Evolutionary conservation across 2,329 filamentous ascomycete species (phyloP).

Genomic region (Bisporella sp.): DNA sequence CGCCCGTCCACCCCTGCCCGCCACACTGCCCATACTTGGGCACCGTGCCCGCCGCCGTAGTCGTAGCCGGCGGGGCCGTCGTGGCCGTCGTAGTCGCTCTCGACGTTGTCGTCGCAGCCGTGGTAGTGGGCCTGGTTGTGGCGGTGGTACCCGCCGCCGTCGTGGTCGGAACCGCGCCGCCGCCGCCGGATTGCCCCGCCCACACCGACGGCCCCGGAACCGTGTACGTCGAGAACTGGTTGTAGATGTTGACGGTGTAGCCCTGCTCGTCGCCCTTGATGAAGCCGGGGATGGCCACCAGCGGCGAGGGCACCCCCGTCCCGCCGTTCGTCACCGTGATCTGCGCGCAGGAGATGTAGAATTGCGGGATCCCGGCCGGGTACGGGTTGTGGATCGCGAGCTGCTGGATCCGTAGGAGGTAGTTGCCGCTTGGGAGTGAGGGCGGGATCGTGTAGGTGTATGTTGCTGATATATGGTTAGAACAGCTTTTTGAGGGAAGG

Average conservation of each 20-base stretch:
- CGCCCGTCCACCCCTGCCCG: neutral
- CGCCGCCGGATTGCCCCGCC: conserved; percentile 9
- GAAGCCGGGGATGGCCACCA: conserved; percentile 23
- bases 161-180: neutral
- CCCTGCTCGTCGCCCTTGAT: conserved; percentile 8
- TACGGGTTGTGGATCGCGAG: conserved; percentile 25
- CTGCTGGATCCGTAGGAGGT: conserved; percentile 24
- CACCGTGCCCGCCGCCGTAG: neutral
- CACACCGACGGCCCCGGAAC: conserved; percentile 23
- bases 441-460: conserved; percentile 23
- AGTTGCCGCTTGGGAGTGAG: conserved; percentile 21
- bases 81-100: neutral
- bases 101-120: neutral
- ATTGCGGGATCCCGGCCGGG: conserved; percentile 22
- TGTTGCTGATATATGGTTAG: conserved; percentile 3
- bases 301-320: conserved; percentile 18
- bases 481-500: conserved; percentile 7
- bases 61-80: neutral
- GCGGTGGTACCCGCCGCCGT: neutral
- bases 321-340: conserved; percentile 23
- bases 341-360: conserved; percentile 25
- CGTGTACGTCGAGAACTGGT: conserved; percentile 22
- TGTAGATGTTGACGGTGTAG: conserved; percentile 20
- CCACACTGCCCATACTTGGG: neutral
- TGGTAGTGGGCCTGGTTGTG: neutral